Evolutionary conservation across 1,284 basidiomycete species (phyloP), one percentile per base, ranked within the genome.

Genomic region (Fomitopsis betulina): DNA sequence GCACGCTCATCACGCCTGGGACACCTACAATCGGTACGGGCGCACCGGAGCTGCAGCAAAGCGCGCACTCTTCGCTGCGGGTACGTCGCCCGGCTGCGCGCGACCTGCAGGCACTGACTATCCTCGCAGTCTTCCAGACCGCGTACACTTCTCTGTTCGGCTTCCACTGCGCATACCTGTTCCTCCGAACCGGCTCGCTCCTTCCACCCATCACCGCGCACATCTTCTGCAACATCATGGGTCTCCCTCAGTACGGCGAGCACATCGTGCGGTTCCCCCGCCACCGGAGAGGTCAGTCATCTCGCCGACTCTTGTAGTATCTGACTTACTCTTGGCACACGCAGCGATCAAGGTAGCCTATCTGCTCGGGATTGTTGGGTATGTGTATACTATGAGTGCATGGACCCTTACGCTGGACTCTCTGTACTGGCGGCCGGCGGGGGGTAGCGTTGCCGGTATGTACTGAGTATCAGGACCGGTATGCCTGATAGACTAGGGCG

Each of bases 191-290:
- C 2, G 86, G 87, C 68, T 82, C 81, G 59, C 74, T 86, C 53
- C 67, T 81, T 25, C 80, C 84, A 0, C 79, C 93, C 0, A 78
- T 94, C 55, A 72, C 81, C 33, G 83, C 92, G 0, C 96, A 99
- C 72, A 76, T 91, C 3, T 94, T 95, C 68, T 98, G 96, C 77
- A 99, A 99, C 70, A 70, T 91, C 49, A 96, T 98, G 93, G 96
- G 96, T 1, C 65, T 96, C n/a, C 94, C 94, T 9, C 77, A 79
- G 17, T 73, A 78, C 23, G 64, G 55, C 1, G 66, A 67, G 33
- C 81, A 79, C 27, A 62, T 80, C 4, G 52, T 54, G 35, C 57
- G 56, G 57, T 71, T 69, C 60, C 70, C 70, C 2, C 57, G 59
- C 12, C 65, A 65, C 32, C 65, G 67, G 49, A 62, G 45, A 43